Evolutionary conservation across 495 filamentous ascomycete species (phyloP), one percentile per base, ranked within the genome.

Genomic region (Hyaloscypha finlandica): DNA sequence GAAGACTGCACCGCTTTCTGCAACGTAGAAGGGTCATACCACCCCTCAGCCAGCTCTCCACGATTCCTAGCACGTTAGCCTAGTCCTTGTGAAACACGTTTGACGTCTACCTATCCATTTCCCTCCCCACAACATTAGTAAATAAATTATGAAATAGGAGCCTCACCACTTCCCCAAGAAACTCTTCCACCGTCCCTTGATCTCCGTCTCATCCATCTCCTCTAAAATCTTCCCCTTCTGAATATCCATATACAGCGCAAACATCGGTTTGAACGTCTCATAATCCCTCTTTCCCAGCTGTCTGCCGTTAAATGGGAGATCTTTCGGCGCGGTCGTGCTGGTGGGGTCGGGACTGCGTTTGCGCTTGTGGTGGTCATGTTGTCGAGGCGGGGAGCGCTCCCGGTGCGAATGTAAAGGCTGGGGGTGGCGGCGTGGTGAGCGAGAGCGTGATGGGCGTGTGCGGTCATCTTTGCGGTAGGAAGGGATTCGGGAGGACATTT

Each of bases 141-240:
- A 48, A 48, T 14, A 48, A 48, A 19, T 48, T 16, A 48, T 19
- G 42, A 16, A 56, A 48, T 25, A 11, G 8, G 31, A 54, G 22
- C 71, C 81, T 75, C 85, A 92, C 95, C 95, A 99, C 83, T 93
- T 94, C 3, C 84, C 79, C 16, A 92, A 75, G 73, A 97, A 99
- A 74, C 93, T 94, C 80, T 97, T 97, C 92, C 94, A 99, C 48
- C 95, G 80, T 1, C 94, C 95, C 56, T 84, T 88, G 0, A 87
- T 74, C 73, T 98, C 94, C 16, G 84, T 79, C 62, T 89, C 87
- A 48, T 81, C 78, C 51, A 99, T 74, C 3, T 86, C 83, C 29
- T 85, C 80, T 0, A 98, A 76, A 31, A 83, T 70, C 3, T 91
- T 74, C 11, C 85, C 79, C 77, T 99, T 98, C 61, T 97, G 94